Percentiles rank a stretch among this genome's conserved stretches.
Conservation (phyloP, 2,329 filamentous ascomycete species). For the Anthostomella pinea region DNA sequence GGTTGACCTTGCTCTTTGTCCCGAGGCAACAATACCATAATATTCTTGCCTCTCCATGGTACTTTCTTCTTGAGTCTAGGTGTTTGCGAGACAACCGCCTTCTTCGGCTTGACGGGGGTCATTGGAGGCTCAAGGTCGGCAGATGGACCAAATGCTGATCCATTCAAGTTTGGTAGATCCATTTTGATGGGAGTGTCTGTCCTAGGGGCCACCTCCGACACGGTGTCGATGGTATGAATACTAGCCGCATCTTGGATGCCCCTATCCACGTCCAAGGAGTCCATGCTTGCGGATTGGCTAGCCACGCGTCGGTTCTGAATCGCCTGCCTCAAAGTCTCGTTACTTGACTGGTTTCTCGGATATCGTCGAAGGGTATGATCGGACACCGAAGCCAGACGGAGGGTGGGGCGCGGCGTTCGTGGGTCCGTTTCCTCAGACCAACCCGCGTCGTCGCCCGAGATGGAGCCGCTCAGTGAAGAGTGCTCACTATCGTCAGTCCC, state of each 20-base stretch:
- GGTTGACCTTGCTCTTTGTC: slow-evolving; percentile 63
- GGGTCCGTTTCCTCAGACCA: slow-evolving; percentile 50
- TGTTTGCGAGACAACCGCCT: slow-evolving; percentile 42
- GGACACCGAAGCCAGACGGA: slow-evolving; percentile 28
- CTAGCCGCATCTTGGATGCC: slow-evolving; percentile 26
- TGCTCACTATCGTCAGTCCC: slow-evolving; percentile 68
- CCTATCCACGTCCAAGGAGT: slow-evolving; percentile 21
- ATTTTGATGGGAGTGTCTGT: slow-evolving; percentile 32
- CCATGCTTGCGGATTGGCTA: slow-evolving; percentile 24
- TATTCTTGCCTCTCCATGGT: slow-evolving; percentile 72
- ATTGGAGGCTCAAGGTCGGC: slow-evolving; percentile 16
- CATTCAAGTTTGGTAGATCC: slow-evolving; percentile 31
- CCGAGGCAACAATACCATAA: slow-evolving; percentile 65
- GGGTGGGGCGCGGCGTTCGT: slow-evolving; percentile 46
- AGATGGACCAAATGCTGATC: slow-evolving; percentile 22
- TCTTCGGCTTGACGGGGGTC: slow-evolving; percentile 31
- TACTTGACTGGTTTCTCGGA: slow-evolving; percentile 50
- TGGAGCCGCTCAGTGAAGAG: slow-evolving; percentile 70
- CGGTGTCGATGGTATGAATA: slow-evolving; percentile 28
- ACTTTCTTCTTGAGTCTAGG: slow-evolving; percentile 69
- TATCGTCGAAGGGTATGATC: slow-evolving; percentile 33
- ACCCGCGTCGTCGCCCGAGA: slow-evolving; percentile 45
- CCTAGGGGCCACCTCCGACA: slow-evolving; percentile 25
- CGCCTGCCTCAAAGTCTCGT: slow-evolving; percentile 52
- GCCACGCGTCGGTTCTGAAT: slow-evolving; percentile 25